A percentile compares a stretch with the other conserved stretches of the same genome.
phyloP scores from a whole-genome alignment of 345 rosid genomes.

The Mangifera indica region DNA sequence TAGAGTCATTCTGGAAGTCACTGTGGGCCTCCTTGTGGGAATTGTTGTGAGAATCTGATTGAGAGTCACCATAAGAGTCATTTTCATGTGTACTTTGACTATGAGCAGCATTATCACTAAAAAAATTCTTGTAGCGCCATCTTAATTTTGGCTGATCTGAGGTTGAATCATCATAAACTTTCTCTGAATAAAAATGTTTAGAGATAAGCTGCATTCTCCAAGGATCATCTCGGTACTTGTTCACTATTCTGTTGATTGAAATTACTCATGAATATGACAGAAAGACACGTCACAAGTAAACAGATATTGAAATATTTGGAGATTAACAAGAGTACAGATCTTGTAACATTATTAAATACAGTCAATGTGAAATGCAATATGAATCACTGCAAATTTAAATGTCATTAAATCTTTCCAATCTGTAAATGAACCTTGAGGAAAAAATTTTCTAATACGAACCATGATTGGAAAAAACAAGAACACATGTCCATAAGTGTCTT shows the following conservation, averaged over 20 bases:
- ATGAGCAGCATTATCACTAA: constrained; percentile 34
- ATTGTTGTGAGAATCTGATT: constrained; percentile 1
- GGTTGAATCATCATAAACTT: constrained; percentile 64
- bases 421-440: not conserved
- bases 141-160: constrained; percentile 53
- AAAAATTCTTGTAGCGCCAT: constrained; percentile 71
- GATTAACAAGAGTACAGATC: not conserved
- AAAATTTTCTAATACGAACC: not conserved
- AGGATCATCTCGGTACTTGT: constrained; percentile 49
- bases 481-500: not conserved
- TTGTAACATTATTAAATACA: not conserved
- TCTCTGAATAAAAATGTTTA: constrained; percentile 73
- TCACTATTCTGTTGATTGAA: constrained; percentile 49
- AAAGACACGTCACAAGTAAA: constrained; percentile 4
- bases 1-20: constrained; percentile 16
- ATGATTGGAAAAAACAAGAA: not conserved
- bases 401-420: not conserved
- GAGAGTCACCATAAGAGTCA: constrained; percentile 23
- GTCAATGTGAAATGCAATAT: not conserved
- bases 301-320: constrained; percentile 4
- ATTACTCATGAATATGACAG: constrained; percentile 18
- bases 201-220: constrained; percentile 49
- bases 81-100: constrained; percentile 28
- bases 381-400: not conserved
- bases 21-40: constrained; percentile 1